Evolutionary conservation across 1,139 yeast species (phyloP), one percentile per base, ranked within the genome.

Genomic region (Suhomyces anneliseae): DNA sequence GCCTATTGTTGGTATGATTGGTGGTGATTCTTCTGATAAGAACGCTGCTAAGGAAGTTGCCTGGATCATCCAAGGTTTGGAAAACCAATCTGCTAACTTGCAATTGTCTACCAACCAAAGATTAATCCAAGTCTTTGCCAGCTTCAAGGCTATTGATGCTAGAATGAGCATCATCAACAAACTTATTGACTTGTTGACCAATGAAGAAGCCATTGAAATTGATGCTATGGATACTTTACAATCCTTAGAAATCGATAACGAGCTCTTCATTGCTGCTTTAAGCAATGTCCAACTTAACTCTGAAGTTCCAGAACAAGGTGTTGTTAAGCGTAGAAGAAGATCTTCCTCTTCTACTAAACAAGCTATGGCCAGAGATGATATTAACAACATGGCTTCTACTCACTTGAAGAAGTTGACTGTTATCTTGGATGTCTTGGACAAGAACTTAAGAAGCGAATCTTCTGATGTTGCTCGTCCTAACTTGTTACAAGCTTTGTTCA

Each of bases 361-460:
- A 56, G 90, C 85, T 15, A 76, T 89, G 76, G 89, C 86, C 46
- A 81, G 83, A 51, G 84, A 81, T 38, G 87, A 83, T 48, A 78
- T 90, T 43, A 83, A 86, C 24, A 78, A 74, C 45, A 74, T 87
- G 66, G 97, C 97, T 1, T 85, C 90, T 42, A 68, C 73, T 31
- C 97, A 90, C 59, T 71, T 93, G 62, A 83, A 82, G 58, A 89
- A 86, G 60, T 76, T 92, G 40, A 89, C 97, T 0, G 71, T 87
- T 36, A 74, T 90, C 19, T 74, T 95, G 55, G 99, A 93, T 62
- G 78, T 90, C 5, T 72, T 92, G 51, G 97, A 90, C 58, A 70
- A 55, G 50, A 68, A 56, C 50, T 72, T 66, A 60, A 69, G 65
- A 52, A 59, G 52, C 34, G 46, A 54, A n/a, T 27, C 29, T 12